Evolutionary conservation across 2,329 filamentous ascomycete species (phyloP).

Genomic region (Fusarium drepaniforme): DNA sequence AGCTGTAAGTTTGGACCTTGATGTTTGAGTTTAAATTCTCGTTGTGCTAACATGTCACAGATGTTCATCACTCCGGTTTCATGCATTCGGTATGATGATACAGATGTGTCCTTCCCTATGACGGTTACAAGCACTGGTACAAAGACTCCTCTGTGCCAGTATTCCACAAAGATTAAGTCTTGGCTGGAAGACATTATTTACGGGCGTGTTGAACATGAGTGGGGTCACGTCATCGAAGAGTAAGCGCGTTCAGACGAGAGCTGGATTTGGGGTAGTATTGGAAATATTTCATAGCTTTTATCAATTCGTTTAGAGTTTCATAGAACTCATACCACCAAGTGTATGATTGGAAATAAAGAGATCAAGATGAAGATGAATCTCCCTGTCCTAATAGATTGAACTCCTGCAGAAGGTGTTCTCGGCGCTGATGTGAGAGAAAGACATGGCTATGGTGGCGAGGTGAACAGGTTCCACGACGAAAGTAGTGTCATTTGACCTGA

Average conservation of each 20-base stretch:
- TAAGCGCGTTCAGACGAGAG: background rate
- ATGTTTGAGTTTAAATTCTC: background rate
- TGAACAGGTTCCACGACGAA: rapidly evolving
- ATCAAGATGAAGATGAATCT: background rate
- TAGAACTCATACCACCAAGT: rapidly evolving
- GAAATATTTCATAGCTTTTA: background rate
- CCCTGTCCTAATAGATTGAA: background rate
- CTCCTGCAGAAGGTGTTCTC: no score
- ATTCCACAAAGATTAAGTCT: background rate
- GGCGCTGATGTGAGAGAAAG: no score
- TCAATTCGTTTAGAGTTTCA: background rate
- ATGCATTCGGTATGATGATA: background rate
- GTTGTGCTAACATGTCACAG: background rate
- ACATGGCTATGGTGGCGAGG: background rate
- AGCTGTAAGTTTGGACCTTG: background rate
- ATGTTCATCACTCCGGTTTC: background rate
- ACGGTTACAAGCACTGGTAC: background rate
- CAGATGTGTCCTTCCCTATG: background rate
- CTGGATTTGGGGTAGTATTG: background rate
- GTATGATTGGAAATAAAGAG: background rate
- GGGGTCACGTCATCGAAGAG: background rate
- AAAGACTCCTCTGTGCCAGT: background rate
- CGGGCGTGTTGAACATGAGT: background rate
- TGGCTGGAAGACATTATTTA: background rate
- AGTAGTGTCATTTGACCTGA: background rate